These are phyloP conservation scores for Ramicandelaber brevisporus DNA, from an alignment of 192 early-diverging fungal species.

Conservation along the genomic window DNA sequence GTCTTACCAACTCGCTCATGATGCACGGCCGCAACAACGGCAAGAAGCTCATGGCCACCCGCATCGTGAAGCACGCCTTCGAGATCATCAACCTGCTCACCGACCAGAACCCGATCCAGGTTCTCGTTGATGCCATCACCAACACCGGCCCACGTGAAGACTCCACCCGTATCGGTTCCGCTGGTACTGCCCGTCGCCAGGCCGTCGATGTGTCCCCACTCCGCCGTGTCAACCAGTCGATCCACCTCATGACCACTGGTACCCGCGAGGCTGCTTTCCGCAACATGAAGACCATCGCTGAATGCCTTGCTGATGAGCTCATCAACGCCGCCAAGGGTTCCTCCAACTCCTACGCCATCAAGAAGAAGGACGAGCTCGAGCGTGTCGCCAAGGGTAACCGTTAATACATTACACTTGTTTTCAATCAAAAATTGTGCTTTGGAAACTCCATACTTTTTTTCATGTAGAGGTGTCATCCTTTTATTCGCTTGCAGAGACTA, in stretches of 20 bases:
- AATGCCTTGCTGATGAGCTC: conserved; percentile 97
- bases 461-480: no score
- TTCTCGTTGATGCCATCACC: conserved; percentile 93
- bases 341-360: conserved; percentile 99
- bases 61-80: conserved; percentile 98
- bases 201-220: conserved; percentile 98
- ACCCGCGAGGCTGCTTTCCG: conserved; percentile 95
- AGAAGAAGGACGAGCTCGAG: conserved; percentile 98
- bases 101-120: conserved; percentile 94
- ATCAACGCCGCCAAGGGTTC: conserved; percentile 98
- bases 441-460: no score
- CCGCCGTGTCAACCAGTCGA: conserved; percentile 90
- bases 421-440: no score
- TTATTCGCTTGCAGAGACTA: no score
- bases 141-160: conserved; percentile 99
- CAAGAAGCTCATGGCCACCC: conserved; percentile 97
- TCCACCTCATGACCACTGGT: conserved; percentile 82
- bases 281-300: conserved; percentile 99
- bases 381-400: conserved; percentile 29
- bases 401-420: conserved; percentile 6
- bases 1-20: conserved; percentile 96
- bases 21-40: conserved; percentile 99
- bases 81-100: conserved; percentile 97
- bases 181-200: conserved; percentile 95
- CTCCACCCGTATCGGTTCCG: conserved; percentile 92